Percentiles rank a stretch among this genome's conserved stretches.
Conservation (phyloP, 2,329 filamentous ascomycete genomes). For the Hypoxylon sp. region DNA sequence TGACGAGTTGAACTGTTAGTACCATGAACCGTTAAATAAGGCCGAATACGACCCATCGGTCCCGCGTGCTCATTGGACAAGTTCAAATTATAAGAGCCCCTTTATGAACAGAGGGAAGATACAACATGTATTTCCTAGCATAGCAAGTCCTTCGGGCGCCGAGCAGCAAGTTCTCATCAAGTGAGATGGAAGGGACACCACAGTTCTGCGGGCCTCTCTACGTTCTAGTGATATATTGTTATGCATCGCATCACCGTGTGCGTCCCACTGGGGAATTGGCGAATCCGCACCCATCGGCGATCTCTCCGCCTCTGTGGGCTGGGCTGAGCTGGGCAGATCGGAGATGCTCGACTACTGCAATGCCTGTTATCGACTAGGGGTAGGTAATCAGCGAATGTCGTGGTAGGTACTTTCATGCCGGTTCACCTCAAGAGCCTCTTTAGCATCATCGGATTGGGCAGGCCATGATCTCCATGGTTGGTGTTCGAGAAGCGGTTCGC, state of each 20-base stretch:
- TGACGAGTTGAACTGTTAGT: conserved; percentile 17
- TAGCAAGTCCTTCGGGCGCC: conserved; percentile 13
- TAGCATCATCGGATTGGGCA: conserved; percentile 25
- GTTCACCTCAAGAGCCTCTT: conserved; percentile 43
- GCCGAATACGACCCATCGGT: conserved; percentile 34
- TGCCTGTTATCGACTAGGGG: conserved; percentile 33
- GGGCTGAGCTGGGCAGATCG: conserved; percentile 25
- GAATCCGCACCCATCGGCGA: conserved; percentile 43
- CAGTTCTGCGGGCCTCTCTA: conserved; percentile 19
- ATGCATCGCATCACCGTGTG: conserved; percentile 35
- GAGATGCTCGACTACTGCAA: conserved; percentile 34
- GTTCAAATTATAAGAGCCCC: conserved; percentile 19
- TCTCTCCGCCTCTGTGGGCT: conserved; percentile 35
- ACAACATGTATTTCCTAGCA: conserved; percentile 11
- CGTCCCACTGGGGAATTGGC: conserved; percentile 28
- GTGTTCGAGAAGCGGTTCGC: conserved; percentile 18
- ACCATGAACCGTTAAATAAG: conserved; percentile 29
- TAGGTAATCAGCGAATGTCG: conserved; percentile 36
- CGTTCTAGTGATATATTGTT: conserved; percentile 33
- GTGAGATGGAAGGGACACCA: conserved; percentile 12
- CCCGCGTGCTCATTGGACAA: conserved; percentile 23
- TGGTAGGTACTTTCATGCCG: conserved; percentile 27
- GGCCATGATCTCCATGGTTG: conserved; percentile 22
- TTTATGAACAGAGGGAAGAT: conserved; percentile 24
- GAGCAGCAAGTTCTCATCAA: conserved; percentile 6